Evolutionary conservation across 192 early-diverging fungal species (phyloP), one percentile per base, ranked within the genome.

Genomic region (Coemansia sp.): DNA sequence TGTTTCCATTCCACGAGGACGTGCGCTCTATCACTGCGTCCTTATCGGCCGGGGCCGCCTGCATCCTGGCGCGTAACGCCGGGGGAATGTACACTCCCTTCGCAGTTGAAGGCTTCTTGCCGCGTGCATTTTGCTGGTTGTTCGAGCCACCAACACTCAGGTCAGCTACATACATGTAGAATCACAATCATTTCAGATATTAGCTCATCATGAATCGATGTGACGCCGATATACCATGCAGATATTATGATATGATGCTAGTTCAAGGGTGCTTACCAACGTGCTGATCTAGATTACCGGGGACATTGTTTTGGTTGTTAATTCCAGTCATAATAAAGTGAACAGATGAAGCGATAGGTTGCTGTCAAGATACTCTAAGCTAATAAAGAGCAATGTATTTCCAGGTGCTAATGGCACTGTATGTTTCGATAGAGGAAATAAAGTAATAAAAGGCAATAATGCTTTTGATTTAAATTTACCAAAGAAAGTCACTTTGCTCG

Each of bases 261-360:
- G 10, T 21, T 12, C 39, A 11, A 21, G 6, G 45, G 37, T 65
- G 43, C 80, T 76, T 87, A 89, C 88, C 88, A 79, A 89, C 75
- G 41, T 82, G 85, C 84, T 88, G 87, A 82, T 88, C 85, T 82
- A 89, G 85, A 85, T 85, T 85, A 66, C 77, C 85, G 72, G 81
- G 59, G 70, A 85, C 85, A 78, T 87, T 85, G 74, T 78, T 85
- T 45, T 75, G 58, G 74, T 82, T 74, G 82, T 63, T 82, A 73
- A 52, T 81, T 54, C 69, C 64, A 72, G 69, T 65, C 75, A 77
- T 77, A 77, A 77, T 77, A 77, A 50, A 19, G 37, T 31, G 29
- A 29, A 55, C 48, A 49, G 48, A 49, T 49, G 48, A 25, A 26
- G 25, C 12, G 11, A 29, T 55, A 26, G 14, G 22, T 27, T 55